Conservation (phyloP, 2,329 filamentous ascomycete species). For the Alternaria brassicicola region DNA sequence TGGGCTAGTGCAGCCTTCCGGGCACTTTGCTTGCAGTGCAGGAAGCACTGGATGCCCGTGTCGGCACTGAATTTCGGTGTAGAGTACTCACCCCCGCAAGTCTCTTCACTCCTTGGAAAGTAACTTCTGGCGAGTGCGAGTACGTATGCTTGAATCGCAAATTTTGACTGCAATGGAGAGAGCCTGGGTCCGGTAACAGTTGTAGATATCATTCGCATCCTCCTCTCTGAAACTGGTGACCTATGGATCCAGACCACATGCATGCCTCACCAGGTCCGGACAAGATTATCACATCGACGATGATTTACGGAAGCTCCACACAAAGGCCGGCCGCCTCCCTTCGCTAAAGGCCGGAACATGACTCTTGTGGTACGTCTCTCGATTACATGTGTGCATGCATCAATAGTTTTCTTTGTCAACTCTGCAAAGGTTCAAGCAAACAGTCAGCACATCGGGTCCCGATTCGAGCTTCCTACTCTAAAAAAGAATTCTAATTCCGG, state of each 20-base stretch:
- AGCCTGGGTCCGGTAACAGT: neutral
- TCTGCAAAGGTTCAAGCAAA: neutral
- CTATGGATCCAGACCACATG: neutral
- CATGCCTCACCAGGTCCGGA: neutral
- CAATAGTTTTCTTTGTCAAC: neutral
- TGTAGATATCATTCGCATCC: neutral
- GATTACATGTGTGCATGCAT: neutral
- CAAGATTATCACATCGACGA: neutral
- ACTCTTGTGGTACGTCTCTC: neutral
- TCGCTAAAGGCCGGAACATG: neutral
- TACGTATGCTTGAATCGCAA: neutral
- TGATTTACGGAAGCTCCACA: neutral
- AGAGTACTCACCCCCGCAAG: neutral
- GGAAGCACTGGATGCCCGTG: neutral
- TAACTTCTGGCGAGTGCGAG: neutral
- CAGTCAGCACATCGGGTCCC: neutral
- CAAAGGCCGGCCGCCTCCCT: neutral
- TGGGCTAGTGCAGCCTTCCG: constrained; percentile 14
- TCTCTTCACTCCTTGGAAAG: neutral
- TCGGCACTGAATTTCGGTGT: neutral
- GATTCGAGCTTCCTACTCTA: neutral
- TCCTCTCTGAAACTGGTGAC: neutral
- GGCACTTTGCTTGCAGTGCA: neutral
- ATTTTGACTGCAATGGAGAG: neutral
- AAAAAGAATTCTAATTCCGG: neutral